Evolutionary conservation across 352 stramenopile species (phyloP).

Genomic region (Chrysophaeum taylorii): DNA sequence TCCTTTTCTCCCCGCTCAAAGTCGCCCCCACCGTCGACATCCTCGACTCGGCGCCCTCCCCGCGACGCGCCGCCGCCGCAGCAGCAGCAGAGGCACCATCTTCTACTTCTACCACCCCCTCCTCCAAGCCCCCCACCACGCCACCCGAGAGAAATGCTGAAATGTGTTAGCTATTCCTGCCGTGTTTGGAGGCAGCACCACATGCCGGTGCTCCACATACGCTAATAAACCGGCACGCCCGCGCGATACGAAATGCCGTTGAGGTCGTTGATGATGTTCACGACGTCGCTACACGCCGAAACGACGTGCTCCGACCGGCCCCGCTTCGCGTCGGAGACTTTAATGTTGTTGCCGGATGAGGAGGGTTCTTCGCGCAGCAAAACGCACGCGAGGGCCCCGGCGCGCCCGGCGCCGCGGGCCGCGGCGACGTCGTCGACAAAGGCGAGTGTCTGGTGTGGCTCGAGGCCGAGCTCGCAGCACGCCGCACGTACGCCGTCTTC

Average conservation of each 20-base stretch:
- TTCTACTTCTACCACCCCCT: no score
- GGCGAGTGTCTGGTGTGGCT: neutral
- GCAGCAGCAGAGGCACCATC: no score
- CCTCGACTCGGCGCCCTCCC: no score
- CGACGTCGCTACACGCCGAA: neutral
- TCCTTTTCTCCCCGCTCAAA: neutral
- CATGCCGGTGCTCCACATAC: no score
- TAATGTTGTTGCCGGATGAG: neutral
- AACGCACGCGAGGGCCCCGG: neutral
- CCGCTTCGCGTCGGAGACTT: neutral
- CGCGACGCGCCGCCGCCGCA: no score
- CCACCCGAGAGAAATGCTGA: no score
- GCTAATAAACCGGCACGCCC: no score
- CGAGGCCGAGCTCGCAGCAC: neutral
- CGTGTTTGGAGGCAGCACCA: no score
- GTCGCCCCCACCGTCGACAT: no score
- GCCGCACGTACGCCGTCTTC: neutral
- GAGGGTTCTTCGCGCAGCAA: neutral
- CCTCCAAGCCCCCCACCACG: no score
- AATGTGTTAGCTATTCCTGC: no score
- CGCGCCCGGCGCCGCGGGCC: neutral
- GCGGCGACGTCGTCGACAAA: neutral
- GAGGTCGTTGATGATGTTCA: slow-evolving; percentile 1
- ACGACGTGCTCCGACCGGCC: no score
- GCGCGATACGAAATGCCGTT: neutral